Percentiles rank a stretch among this genome's conserved stretches.
phyloP scores from a whole-genome alignment of 164 flowering plant species.

The Dillenia turbinata region DNA sequence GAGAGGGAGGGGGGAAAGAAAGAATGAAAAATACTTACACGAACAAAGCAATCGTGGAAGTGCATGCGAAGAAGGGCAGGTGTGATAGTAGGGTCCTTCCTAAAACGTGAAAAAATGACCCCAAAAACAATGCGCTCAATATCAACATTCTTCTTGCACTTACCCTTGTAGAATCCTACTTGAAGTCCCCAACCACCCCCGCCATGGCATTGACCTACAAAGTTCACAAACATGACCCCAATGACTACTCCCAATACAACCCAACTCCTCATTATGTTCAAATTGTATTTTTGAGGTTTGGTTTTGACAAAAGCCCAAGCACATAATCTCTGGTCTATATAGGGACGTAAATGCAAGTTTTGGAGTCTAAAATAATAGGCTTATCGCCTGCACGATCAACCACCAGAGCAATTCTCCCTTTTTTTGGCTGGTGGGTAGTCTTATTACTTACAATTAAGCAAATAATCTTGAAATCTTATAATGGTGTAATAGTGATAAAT shows the following conservation, averaged over 20 bases:
- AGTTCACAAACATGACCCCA: constrained; percentile 13
- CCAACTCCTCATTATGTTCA: background rate
- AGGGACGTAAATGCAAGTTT: no score
- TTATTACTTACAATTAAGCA: no score
- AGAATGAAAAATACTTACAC: constrained; percentile 9
- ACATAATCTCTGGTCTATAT: no score
- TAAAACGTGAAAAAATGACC: constrained; percentile 12
- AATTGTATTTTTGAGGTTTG: background rate
- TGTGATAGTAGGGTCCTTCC: constrained; percentile 21
- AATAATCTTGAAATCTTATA: no score
- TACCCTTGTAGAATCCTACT: constrained; percentile 31
- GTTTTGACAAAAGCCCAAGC: no score
- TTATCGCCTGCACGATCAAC: no score
- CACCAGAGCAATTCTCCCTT: no score
- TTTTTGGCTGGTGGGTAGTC: no score
- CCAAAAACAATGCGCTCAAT: constrained; percentile 30
- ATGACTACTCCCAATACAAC: constrained; percentile 6
- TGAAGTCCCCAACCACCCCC: constrained; percentile 8
- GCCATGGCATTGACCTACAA: constrained; percentile 9
- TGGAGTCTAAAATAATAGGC: no score
- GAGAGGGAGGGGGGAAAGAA: background rate
- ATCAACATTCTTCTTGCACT: constrained; percentile 16
- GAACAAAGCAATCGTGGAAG: constrained; percentile 49
- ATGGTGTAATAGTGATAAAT: no score
- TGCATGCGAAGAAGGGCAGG: constrained; percentile 45